These are phyloP conservation scores for Scalesia atractyloides DNA, from an alignment of 129 eudicot species.

Conservation along the genomic window DNA sequence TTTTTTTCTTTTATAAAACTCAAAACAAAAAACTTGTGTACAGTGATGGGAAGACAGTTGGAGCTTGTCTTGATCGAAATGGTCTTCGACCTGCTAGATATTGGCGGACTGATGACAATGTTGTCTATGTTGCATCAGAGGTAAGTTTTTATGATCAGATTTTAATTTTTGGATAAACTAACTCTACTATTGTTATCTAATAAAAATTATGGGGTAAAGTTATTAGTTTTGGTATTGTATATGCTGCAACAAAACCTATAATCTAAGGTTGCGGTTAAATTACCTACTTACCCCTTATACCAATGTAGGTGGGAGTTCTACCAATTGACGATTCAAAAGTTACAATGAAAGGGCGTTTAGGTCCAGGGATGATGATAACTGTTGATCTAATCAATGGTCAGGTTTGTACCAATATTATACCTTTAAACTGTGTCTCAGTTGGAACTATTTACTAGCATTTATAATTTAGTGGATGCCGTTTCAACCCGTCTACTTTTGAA, in stretches of 20 bases:
- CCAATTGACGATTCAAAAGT: conserved; percentile 97
- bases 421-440: neutral
- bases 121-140: conserved; percentile 99
- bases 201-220: neutral
- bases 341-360: conserved; percentile 95
- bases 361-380: conserved; percentile 99
- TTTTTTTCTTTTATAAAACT: conserved; percentile 1
- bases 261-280: neutral
- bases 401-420: conserved; percentile 49
- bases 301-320: conserved; percentile 84
- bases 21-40: conserved; percentile 13
- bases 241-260: neutral
- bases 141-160: conserved; percentile 30
- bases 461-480: neutral
- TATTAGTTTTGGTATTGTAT: neutral
- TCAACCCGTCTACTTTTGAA: neutral
- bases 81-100: conserved; percentile 99
- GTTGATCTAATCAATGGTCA: conserved; percentile 85
- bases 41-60: conserved; percentile 99
- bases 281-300: neutral
- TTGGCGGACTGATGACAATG: conserved; percentile 94
- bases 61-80: conserved; percentile 97
- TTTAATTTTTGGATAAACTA: neutral
- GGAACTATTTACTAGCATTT: conserved; percentile 14
- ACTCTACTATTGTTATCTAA: neutral